phyloP scores from a whole-genome alignment of 768 basidiomycete genomes.

The Terana coerulea region DNA sequence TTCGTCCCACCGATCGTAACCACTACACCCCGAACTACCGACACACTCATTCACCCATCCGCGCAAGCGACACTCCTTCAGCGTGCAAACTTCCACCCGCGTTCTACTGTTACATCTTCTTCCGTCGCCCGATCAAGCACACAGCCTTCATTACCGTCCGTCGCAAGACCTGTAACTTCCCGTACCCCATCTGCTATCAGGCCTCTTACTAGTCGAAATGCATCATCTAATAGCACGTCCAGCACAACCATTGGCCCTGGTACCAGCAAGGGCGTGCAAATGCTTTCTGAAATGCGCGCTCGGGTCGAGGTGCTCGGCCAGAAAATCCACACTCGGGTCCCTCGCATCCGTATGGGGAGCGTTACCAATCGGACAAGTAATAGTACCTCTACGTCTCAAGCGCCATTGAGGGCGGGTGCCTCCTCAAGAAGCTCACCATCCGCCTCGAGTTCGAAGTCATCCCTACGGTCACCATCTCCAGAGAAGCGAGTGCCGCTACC shows the following conservation, averaged over 20 bases:
- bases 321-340: slow-evolving; percentile 85
- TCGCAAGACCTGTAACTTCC: not conserved
- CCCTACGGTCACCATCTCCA: slow-evolving; percentile 7
- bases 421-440: slow-evolving; percentile 19
- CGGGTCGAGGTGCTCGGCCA: slow-evolving; percentile 79
- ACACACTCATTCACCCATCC: slow-evolving; percentile 13
- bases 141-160: slow-evolving; percentile 32
- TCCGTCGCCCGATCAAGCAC: slow-evolving; percentile 53
- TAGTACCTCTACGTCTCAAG: slow-evolving; percentile 18
- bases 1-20: slow-evolving; percentile 27
- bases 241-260: slow-evolving; percentile 22
- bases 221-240: slow-evolving; percentile 30
- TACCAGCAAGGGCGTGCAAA: slow-evolving; percentile 76
- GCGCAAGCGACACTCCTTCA: slow-evolving; percentile 31
- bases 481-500: slow-evolving; percentile 33
- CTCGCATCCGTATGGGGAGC: slow-evolving; percentile 78
- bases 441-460: slow-evolving; percentile 12
- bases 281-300: slow-evolving; percentile 91
- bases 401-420: slow-evolving; percentile 15
- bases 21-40: slow-evolving; percentile 13
- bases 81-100: slow-evolving; percentile 43
- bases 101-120: slow-evolving; percentile 31
- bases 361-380: slow-evolving; percentile 51
- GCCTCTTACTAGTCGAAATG: slow-evolving; percentile 34
- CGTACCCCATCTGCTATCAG: slow-evolving; percentile 40